These are phyloP conservation scores for Boechera divaricarpa DNA, from an alignment of 345 rosid genomes.

Conservation along the genomic window DNA sequence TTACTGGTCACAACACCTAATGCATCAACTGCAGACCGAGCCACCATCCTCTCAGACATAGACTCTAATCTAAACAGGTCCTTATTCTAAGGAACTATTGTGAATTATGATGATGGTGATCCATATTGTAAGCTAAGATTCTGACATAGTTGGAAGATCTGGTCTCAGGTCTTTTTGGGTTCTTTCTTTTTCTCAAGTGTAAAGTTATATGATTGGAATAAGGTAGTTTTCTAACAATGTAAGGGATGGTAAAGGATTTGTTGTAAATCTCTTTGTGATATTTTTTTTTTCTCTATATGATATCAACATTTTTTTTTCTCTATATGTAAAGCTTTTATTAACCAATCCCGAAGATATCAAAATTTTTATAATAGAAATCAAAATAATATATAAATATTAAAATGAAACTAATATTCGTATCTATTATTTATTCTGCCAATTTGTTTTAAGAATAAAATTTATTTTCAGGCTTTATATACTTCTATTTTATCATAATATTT, in stretches of 20 bases:
- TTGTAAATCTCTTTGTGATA: constrained; percentile 28
- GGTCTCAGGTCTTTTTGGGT: neutral
- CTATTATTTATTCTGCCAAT: too few relatives aligned
- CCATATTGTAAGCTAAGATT: constrained; percentile 29
- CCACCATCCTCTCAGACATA: constrained; percentile 14
- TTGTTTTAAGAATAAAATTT: too few relatives aligned
- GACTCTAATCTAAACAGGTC: constrained; percentile 30
- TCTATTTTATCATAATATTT: too few relatives aligned
- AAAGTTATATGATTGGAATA: constrained; percentile 37
- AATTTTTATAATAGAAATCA: too few relatives aligned
- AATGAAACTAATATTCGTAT: too few relatives aligned
- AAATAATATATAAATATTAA: too few relatives aligned
- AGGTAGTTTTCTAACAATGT: constrained; percentile 20
- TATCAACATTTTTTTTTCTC: too few relatives aligned
- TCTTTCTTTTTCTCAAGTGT: constrained; percentile 15
- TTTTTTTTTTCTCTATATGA: neutral
- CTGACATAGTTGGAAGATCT: constrained; percentile 34
- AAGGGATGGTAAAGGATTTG: neutral
- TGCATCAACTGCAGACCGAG: constrained; percentile 56
- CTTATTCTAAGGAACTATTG: constrained; percentile 29
- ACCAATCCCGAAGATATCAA: too few relatives aligned
- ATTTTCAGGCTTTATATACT: too few relatives aligned
- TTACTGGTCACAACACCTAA: constrained; percentile 80
- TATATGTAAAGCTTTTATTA: too few relatives aligned
- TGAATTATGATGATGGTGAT: constrained; percentile 26